Evolutionary conservation across 2,329 filamentous ascomycete species (phyloP), one percentile per base, ranked within the genome.

Genomic region (Sporothrix brasiliensis): DNA sequence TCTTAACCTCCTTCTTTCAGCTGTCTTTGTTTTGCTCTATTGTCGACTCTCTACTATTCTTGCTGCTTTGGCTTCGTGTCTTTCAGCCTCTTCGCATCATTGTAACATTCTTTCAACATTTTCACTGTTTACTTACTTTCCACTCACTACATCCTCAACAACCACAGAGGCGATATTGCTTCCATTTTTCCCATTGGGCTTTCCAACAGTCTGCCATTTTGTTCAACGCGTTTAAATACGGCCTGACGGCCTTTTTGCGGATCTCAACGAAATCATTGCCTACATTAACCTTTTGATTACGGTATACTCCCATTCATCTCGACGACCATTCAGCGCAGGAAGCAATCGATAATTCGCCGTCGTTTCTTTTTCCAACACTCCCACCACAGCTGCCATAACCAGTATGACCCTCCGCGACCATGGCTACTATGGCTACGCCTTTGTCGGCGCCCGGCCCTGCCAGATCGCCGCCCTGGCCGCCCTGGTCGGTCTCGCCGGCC

Each of bases 401-500:
- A 19, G 9, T 72, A 75, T 76, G 74, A 73, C 73, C 27, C 71
- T 78, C 70, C 73, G 71, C 16, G 75, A 76, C 53, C 74, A 76
- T 66, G 77, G 76, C 69, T 77, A 78, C 67, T 77, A 76, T 74
- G 92, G 91, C 79, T 88, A 90, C 75, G 91, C 91, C 75, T 97
- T 96, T 82, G 88, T 92, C 71, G 83, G 88, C 74, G 87, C 91
- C 74, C 90, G 94, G 63, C 84, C 86, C 71, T 84, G 94, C 74
- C 89, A 96, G 78, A 85, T 88, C 72, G 81, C 91, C 73, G 88
- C 87, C 34, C 89, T 97, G 77, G 84, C 95, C 71, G 84, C 89
- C 71, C 88, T 95, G 74, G 90, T 97, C 74, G 92, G 93, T 60
- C 87, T 97, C 79, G 89, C 89, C 0, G 88, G 91, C 76, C 93